Evolutionary conservation across 768 basidiomycete species (phyloP).

Genomic region (Lactifluus pinguis): DNA sequence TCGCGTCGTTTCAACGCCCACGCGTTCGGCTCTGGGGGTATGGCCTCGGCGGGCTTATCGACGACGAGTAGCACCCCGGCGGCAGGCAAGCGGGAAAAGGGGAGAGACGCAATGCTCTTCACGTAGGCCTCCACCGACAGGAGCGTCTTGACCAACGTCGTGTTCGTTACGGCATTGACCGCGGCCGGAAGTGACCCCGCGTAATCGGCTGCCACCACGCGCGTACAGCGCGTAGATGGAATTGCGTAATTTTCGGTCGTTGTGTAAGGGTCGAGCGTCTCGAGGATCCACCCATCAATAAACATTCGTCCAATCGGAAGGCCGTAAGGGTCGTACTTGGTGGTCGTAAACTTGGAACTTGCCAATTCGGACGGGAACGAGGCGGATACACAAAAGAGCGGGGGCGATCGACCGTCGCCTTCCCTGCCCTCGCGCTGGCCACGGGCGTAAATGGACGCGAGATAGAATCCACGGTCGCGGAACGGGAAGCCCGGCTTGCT

Average conservation of each 20-base stretch:
- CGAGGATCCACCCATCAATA: constrained; percentile 91
- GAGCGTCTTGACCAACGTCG: constrained; percentile 62
- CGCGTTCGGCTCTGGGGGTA: constrained; percentile 26
- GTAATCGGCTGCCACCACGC: constrained; percentile 79
- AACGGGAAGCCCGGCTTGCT: constrained; percentile 84
- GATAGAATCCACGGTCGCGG: constrained; percentile 77
- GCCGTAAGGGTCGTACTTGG: constrained; percentile 66
- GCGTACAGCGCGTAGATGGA: constrained; percentile 83
- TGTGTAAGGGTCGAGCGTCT: constrained; percentile 93
- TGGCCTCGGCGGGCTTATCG: constrained; percentile 43
- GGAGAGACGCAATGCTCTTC: constrained; percentile 54
- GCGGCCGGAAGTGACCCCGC: constrained; percentile 78
- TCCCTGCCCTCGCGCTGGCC: constrained; percentile 29
- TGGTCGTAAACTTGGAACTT: constrained; percentile 38
- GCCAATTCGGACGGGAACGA: constrained; percentile 68
- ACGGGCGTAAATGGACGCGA: constrained; percentile 70
- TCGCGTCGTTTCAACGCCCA: constrained; percentile 61
- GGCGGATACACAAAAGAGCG: constrained; percentile 75
- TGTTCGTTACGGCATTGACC: constrained; percentile 80
- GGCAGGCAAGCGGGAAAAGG: constrained; percentile 61
- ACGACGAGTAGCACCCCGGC: constrained; percentile 45
- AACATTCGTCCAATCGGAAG: constrained; percentile 76
- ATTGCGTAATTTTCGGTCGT: constrained; percentile 89
- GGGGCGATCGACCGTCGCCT: constrained; percentile 32
- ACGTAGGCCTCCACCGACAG: constrained; percentile 66